Conservation (phyloP, 345 rosid species). For the Gossypium turneri region DNA sequence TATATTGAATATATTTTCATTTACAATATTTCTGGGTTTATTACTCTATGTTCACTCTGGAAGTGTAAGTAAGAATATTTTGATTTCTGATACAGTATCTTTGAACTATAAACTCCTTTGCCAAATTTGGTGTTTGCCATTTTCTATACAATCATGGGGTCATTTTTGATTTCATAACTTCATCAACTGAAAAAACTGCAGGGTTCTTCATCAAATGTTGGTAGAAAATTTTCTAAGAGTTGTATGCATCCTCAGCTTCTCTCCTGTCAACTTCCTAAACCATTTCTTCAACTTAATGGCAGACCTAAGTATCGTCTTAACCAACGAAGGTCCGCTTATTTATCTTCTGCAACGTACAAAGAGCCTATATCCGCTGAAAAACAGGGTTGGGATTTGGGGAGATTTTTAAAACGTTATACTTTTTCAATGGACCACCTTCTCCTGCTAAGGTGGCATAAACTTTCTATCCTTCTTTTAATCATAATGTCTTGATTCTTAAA, state of each 20-base stretch:
- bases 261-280: constrained; percentile 57
- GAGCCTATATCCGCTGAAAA: constrained; percentile 33
- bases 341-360: constrained; percentile 29
- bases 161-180: constrained; percentile 12
- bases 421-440: constrained; percentile 81
- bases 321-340: constrained; percentile 29
- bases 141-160: not conserved
- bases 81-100: not conserved
- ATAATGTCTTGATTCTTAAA: not conserved
- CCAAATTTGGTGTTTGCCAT: not conserved
- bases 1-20: not conserved
- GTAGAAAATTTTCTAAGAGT: constrained; percentile 30
- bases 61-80: not conserved
- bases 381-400: constrained; percentile 86
- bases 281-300: constrained; percentile 63
- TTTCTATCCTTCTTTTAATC: not conserved
- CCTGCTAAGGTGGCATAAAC: constrained; percentile 58
- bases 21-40: not conserved
- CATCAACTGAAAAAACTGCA: constrained; percentile 38
- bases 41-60: not conserved
- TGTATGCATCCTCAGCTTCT: constrained; percentile 27
- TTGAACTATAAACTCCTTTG: not conserved
- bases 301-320: constrained; percentile 24
- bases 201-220: constrained; percentile 49
- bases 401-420: constrained; percentile 79